Evolutionary conservation across 768 basidiomycete species (phyloP), one percentile per base, ranked within the genome.

Genomic region (Infundibulicybe gibba): DNA sequence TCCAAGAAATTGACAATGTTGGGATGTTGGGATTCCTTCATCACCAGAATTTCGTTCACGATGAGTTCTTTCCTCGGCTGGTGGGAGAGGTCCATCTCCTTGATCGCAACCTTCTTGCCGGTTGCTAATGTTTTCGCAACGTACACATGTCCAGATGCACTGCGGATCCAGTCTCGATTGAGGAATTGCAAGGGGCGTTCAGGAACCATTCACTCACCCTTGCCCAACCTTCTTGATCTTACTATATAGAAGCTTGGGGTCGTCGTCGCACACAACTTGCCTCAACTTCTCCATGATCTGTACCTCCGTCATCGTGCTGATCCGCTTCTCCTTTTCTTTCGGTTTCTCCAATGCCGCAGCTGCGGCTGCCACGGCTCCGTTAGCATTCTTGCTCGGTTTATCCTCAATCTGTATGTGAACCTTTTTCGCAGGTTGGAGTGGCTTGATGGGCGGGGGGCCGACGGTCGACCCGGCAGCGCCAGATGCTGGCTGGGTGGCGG

Each of bases 181-280:
- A 32, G 44, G 43, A 2, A 47, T 32, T 34, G 40, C 40, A 43
- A 33, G 34, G n/a, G 32, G 15, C 30, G 50, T n/a, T 48, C 34
- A 43, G 51, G 39, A 35, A 38, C 10, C n/a, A 25, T 25, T 32
- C 10, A 76, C 90, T 65, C 64, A 97, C 93, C 94, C 95, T 66
- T 99, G 95, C 31, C 95, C 95, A 50, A 99, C 92, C 72, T 98
- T 99, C 75, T 91, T 94, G 65, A 97, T 97, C 76, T 97, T 97
- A 57, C 87, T 89, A 66, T 97, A 99, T 15, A 95, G 62, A 54
- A 75, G 58, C 68, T 90, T 93, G 17, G 95, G 95, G 62, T 98
- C 95, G 16, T 91, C 85, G 37, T 79, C 71, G 37, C 77, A 83
- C 40, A 97, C 94, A 1, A 98, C 94, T 53, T 83, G 82, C 53